Evolutionary conservation across 306 rosid species (phyloP).

Genomic region (Lotus japonicus): DNA sequence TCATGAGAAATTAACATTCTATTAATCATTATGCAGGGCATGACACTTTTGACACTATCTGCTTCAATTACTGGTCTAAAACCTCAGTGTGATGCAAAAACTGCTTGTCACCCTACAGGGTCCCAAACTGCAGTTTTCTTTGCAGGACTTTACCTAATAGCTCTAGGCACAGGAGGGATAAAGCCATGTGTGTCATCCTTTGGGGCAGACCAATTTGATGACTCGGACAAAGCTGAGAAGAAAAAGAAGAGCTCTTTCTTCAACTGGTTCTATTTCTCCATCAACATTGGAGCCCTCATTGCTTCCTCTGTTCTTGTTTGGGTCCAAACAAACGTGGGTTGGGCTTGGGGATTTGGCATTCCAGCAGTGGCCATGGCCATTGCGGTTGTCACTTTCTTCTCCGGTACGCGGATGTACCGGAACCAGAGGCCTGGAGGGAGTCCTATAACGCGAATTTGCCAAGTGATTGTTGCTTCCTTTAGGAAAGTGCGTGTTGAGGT

Average conservation of each 20-base stretch:
- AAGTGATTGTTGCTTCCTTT: too few relatives aligned
- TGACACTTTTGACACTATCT: slow-evolving; percentile 40
- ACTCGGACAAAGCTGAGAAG: neutral
- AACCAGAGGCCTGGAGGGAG: too few relatives aligned
- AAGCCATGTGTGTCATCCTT: slow-evolving; percentile 3
- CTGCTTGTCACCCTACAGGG: slow-evolving; percentile 29
- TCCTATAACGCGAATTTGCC: too few relatives aligned
- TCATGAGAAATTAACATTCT: too few relatives aligned
- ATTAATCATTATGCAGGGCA: slow-evolving; percentile 3
- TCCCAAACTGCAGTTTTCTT: slow-evolving; percentile 22
- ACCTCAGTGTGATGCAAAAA: slow-evolving; percentile 24
- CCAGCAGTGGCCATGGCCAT: slow-evolving; percentile 53
- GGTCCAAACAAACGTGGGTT: slow-evolving; percentile 55
- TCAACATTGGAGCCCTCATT: slow-evolving; percentile 49
- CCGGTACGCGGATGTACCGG: slow-evolving; percentile 23
- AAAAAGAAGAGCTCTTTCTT: neutral
- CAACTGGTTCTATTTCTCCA: neutral
- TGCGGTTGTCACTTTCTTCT: slow-evolving; percentile 43
- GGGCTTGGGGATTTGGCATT: slow-evolving; percentile 66
- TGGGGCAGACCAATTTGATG: neutral
- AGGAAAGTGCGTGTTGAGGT: neutral
- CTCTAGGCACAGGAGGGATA: slow-evolving; percentile 55
- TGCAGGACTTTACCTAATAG: slow-evolving; percentile 42
- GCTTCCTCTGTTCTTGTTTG: slow-evolving; percentile 57
- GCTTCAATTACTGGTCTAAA: slow-evolving; percentile 37